These are phyloP conservation scores for Sporobolomyces phaffii DNA, from an alignment of 768 basidiomycete species.

Conservation along the genomic window DNA sequence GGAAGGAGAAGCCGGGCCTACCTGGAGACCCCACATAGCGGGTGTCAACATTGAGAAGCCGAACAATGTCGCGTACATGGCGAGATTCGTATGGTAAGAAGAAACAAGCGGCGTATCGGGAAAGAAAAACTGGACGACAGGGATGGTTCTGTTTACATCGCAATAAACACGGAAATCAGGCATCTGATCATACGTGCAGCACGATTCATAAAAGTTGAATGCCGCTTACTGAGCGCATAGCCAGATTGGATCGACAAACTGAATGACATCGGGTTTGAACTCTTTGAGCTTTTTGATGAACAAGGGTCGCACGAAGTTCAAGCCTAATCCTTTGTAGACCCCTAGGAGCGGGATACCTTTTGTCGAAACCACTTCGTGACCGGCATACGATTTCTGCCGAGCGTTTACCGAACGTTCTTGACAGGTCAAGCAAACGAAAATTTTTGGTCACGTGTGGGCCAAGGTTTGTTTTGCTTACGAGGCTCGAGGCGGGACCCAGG, in stretches of 20 bases:
- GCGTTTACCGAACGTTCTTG: not conserved
- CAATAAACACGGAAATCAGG: no score
- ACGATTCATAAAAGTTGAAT: no score
- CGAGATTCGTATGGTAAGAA: constrained; percentile 49
- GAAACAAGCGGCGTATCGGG: constrained; percentile 45
- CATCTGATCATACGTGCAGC: no score
- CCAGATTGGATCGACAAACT: constrained; percentile 53
- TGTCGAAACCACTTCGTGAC: constrained; percentile 50
- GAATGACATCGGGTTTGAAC: constrained; percentile 50
- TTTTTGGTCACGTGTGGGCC: no score
- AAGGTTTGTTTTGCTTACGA: no score
- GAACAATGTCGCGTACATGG: constrained; percentile 49
- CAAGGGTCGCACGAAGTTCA: constrained; percentile 51
- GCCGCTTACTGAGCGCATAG: constrained; percentile 49
- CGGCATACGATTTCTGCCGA: constrained; percentile 46
- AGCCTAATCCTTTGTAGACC: constrained; percentile 48
- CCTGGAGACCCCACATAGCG: constrained; percentile 47
- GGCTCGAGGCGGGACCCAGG: constrained; percentile 45
- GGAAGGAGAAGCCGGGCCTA: constrained; percentile 38
- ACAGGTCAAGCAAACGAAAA: not conserved
- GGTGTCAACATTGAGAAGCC: constrained; percentile 49
- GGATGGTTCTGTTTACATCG: constrained; percentile 29
- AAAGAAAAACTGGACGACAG: constrained; percentile 22
- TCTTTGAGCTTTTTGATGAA: constrained; percentile 44
- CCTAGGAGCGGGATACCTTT: constrained; percentile 48